Base-by-base conservation (phyloP, 768 basidiomycete species). In the Boletus speciosus region DNA sequence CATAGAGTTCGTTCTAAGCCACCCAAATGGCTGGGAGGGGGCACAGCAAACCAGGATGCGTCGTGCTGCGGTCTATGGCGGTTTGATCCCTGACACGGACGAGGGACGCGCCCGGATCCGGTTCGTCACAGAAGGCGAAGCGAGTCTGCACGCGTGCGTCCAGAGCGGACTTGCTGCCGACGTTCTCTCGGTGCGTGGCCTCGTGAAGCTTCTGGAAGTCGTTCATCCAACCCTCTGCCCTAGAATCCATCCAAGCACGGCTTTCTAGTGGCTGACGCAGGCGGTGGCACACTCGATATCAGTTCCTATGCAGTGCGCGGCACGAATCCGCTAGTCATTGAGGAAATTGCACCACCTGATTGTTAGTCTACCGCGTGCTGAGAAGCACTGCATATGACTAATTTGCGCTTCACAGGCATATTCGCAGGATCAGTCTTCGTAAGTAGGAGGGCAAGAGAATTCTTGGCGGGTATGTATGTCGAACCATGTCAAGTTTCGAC, bases 351-450 rank as follows among this genome's bases (percentile, higher is more conserved):
- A 3, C 88, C 88, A 25, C 86, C 88, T 11, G 88, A 91, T 68
- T 91, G 88, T 86, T 57, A 55, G 82, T 72, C 23, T 25, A 25
- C 15, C 25, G 2, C 42, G 16, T 56, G 25, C 31, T 19, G 31
- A 37, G 23, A 32, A 47, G 6, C n/a, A 8, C 5, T 21, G 7
- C 35, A 35, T 16, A 23, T 32, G 4, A n/a, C 57, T 58, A 44
- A 63, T 34, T 57, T 34, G 15, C 34, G 43, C 51, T 49, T 52
- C 44, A n/a, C 61, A 87, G 85, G 85, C 68, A 81, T 90, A 38
- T 91, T 91, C 67, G 86, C 88, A 42, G 88, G 88, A 25, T 90
- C 88, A 5, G 86, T 91, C 14, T 91, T 91, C 64, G 88, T 90
- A 29, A 88, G 86, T 65, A 77, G 88, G 49, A 73, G 88, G 40